A percentile compares a stretch with the other conserved stretches of the same genome.
phyloP scores from a whole-genome alignment of 2,329 filamentous ascomycete genomes.

The Coniella vitis region DNA sequence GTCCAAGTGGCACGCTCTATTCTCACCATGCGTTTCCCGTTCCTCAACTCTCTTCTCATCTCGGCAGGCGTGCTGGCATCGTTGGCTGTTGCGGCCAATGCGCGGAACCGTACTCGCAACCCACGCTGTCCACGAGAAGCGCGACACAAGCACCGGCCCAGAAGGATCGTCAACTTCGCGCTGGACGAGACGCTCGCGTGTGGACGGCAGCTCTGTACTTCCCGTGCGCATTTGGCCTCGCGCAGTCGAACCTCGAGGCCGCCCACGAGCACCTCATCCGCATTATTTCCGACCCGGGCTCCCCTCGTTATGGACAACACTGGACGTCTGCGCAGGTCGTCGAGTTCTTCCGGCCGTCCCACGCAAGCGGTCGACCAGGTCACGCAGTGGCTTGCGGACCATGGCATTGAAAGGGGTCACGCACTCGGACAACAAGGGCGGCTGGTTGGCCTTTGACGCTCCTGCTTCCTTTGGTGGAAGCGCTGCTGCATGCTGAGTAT shows the following conservation, averaged over 20 bases:
- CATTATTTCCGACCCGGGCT: slow-evolving; percentile 24
- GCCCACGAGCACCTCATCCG: slow-evolving; percentile 23
- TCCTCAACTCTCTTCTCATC: too few species aligned
- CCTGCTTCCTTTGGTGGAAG: slow-evolving; percentile 19
- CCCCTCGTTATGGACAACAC: slow-evolving; percentile 30
- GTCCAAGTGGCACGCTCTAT: too few species aligned
- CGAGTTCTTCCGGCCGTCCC: slow-evolving; percentile 29
- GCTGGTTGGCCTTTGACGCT: slow-evolving; percentile 25
- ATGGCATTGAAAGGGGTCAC: slow-evolving; percentile 13
- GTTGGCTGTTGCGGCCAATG: too few species aligned
- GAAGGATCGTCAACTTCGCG: not conserved
- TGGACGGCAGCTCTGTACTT: slow-evolving; percentile 16
- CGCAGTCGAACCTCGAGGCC: slow-evolving; percentile 21
- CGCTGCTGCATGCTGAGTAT: slow-evolving; percentile 21
- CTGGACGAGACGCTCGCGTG: slow-evolving; percentile 23
- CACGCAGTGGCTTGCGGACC: slow-evolving; percentile 12
- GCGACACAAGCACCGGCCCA: slow-evolving; percentile 11
- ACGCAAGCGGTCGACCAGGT: slow-evolving; percentile 25
- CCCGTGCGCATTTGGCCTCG: slow-evolving; percentile 24
- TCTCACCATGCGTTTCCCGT: too few species aligned
- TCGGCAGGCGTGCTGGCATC: too few species aligned
- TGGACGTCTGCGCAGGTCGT: slow-evolving; percentile 28
- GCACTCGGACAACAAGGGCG: slow-evolving; percentile 17
- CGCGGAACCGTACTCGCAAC: slow-evolving; percentile 7
- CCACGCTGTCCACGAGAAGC: slow-evolving; percentile 23